A percentile compares a stretch with the other conserved stretches of the same genome.
Evolutionary conservation across 2,329 filamentous ascomycete species (phyloP).

Genomic region (Neoarthrinium moseri): DNA sequence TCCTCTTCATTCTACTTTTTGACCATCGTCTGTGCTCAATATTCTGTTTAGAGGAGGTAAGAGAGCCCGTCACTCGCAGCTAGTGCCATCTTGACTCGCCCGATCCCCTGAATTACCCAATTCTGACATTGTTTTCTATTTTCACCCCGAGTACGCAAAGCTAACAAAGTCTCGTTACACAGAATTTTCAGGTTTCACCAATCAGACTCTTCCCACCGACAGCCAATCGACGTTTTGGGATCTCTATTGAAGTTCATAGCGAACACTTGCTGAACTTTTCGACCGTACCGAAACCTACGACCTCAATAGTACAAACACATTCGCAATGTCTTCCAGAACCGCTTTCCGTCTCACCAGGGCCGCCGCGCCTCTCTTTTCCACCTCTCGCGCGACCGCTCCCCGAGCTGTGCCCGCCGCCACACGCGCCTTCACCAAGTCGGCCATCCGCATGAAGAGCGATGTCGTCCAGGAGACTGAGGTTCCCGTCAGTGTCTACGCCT

Average conservation of each 20-base stretch:
- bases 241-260: constrained; percentile 1
- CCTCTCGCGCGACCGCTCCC: constrained; percentile 16
- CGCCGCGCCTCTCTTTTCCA: constrained; percentile 26
- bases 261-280: not conserved
- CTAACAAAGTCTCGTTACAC: constrained; percentile 1
- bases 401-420: constrained; percentile 26
- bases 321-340: constrained; percentile 29
- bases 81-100: not conserved
- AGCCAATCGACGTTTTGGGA: not conserved
- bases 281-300: not conserved
- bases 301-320: not conserved
- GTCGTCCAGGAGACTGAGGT: constrained; percentile 57
- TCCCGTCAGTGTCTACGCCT: constrained; percentile 53
- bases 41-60: not conserved
- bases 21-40: not conserved
- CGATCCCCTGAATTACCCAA: not conserved
- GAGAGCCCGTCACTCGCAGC: too few relatives aligned
- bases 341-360: constrained; percentile 28
- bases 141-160: too few relatives aligned
- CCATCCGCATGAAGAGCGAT: constrained; percentile 42
- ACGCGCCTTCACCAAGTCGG: constrained; percentile 36
- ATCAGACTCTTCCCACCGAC: not conserved
- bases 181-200: constrained; percentile 1
- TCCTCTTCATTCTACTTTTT: not conserved
- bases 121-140: not conserved